A percentile compares a stretch with the other conserved stretches of the same genome.
phyloP scores from a whole-genome alignment of 1,284 basidiomycete genomes.

The Veloporphyrellus conicus region DNA sequence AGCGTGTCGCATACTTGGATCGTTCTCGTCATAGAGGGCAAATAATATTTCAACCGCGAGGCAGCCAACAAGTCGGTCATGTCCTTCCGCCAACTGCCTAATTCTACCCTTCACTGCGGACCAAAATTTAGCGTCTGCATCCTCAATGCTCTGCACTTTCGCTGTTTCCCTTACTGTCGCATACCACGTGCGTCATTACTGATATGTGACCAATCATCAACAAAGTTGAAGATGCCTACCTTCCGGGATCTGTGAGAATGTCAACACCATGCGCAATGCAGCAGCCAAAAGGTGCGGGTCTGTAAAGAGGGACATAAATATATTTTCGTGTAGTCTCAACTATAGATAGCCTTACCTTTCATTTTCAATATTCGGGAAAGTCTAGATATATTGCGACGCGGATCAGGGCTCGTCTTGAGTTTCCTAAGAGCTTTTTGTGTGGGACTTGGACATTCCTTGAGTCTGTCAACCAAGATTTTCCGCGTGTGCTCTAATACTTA shows the following conservation, averaged over 20 bases:
- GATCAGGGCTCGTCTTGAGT: too few species aligned
- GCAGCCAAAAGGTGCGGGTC: slow-evolving; percentile 11
- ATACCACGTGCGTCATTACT: background rate
- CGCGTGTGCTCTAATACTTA: slow-evolving; percentile 11
- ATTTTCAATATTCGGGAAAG: slow-evolving; percentile 16
- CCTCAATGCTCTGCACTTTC: background rate
- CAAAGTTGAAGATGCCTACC: slow-evolving; percentile 4
- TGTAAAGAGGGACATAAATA: slow-evolving; percentile 1
- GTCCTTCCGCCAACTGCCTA: slow-evolving; percentile 12
- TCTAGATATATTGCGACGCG: background rate
- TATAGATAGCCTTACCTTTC: slow-evolving; percentile 7
- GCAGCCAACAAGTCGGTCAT: slow-evolving; percentile 13
- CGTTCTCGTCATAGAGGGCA: slow-evolving; percentile 5
- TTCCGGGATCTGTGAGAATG: slow-evolving; percentile 13
- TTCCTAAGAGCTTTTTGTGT: too few species aligned
- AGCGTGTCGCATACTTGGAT: slow-evolving; percentile 1
- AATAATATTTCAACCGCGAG: slow-evolving; percentile 24
- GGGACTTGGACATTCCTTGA: slow-evolving; percentile 2
- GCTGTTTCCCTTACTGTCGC: background rate
- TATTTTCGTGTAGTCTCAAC: too few species aligned
- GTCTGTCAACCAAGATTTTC: slow-evolving; percentile 5
- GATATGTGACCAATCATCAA: too few species aligned
- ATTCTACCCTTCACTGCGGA: slow-evolving; percentile 6
- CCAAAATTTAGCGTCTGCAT: slow-evolving; percentile 6
- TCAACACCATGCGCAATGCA: slow-evolving; percentile 19